A percentile compares a stretch with the other conserved stretches of the same genome.
phyloP scores from a whole-genome alignment of 2,329 filamentous ascomycete species.

The Orbilia blumenaviensis region DNA sequence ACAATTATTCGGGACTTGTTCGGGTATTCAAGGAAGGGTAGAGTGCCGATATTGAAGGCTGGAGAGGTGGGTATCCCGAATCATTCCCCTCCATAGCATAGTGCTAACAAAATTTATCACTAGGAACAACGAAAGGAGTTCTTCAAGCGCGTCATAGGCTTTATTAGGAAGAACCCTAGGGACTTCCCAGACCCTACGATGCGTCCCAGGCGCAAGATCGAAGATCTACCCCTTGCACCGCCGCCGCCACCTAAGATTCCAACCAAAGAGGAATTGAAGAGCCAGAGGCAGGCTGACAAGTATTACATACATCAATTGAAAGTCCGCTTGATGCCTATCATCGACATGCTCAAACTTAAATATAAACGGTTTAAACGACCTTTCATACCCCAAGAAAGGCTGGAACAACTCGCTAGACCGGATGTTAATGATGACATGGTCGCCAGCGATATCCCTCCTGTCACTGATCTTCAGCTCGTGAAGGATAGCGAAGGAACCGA shows the following conservation, averaged over 20 bases:
- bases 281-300: conserved; percentile 81
- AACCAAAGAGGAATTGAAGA: conserved; percentile 81
- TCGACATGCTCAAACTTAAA: conserved; percentile 93
- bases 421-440: conserved; percentile 61
- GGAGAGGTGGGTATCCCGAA: conserved; percentile 65
- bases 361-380: conserved; percentile 88
- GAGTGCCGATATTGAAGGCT: conserved; percentile 75
- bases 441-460: conserved; percentile 68
- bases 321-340: conserved; percentile 87
- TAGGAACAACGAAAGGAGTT: conserved; percentile 76
- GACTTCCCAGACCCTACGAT: conserved; percentile 89
- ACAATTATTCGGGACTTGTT: conserved; percentile 81
- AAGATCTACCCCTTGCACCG: conserved; percentile 78
- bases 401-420: conserved; percentile 54
- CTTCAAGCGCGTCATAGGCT: conserved; percentile 77
- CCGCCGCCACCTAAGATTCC: conserved; percentile 72
- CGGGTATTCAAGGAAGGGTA: conserved; percentile 82
- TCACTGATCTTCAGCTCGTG: conserved; percentile 68
- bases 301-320: conserved; percentile 87
- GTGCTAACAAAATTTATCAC: not conserved
- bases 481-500: conserved; percentile 80
- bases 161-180: conserved; percentile 78
- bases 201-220: conserved; percentile 84
- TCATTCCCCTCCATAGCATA: not conserved
- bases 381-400: conserved; percentile 67